Percentiles rank a stretch among this genome's conserved stretches.
Conservation (phyloP, 495 filamentous ascomycete genomes). For the Bacidia gigantensis region DNA sequence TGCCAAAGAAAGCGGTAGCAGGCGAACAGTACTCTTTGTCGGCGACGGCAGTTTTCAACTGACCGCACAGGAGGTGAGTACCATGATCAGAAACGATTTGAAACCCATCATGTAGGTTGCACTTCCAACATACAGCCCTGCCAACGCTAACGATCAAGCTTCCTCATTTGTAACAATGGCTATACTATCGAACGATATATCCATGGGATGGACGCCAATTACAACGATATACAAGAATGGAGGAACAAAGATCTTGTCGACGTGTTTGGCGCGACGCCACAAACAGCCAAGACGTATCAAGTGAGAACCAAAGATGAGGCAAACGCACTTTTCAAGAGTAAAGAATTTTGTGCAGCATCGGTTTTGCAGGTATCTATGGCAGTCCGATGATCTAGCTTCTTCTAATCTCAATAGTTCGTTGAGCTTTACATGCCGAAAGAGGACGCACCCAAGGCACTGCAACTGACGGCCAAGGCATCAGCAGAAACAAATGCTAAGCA, state of each 20-base stretch:
- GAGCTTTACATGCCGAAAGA: conserved; percentile 77
- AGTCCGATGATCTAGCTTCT: not conserved
- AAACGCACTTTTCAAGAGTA: conserved; percentile 49
- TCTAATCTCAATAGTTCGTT: conserved; percentile 47
- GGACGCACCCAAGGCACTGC: conserved; percentile 60
- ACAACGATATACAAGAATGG: conserved; percentile 74
- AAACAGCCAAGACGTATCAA: conserved; percentile 48
- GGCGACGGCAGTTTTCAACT: conserved; percentile 82
- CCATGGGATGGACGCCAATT: conserved; percentile 51
- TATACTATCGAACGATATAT: conserved; percentile 44
- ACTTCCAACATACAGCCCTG: conserved; percentile 2
- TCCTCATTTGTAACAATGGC: conserved; percentile 42
- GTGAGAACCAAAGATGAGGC: conserved; percentile 60
- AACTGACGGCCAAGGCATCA: conserved; percentile 47
- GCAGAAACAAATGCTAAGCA: conserved; percentile 51
- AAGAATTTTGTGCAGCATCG: conserved; percentile 42
- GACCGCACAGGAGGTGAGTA: conserved; percentile 73
- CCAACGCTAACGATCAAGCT: conserved; percentile 30
- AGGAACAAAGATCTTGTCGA: conserved; percentile 51
- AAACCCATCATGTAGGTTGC: conserved; percentile 62
- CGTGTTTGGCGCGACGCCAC: conserved; percentile 50
- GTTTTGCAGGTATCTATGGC: conserved; percentile 30
- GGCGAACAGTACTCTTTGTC: conserved; percentile 68
- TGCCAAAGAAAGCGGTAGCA: conserved; percentile 43
- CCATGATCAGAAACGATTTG: conserved; percentile 65